Conservation (phyloP, 768 basidiomycete genomes). For the Tephrocybe sp. region DNA sequence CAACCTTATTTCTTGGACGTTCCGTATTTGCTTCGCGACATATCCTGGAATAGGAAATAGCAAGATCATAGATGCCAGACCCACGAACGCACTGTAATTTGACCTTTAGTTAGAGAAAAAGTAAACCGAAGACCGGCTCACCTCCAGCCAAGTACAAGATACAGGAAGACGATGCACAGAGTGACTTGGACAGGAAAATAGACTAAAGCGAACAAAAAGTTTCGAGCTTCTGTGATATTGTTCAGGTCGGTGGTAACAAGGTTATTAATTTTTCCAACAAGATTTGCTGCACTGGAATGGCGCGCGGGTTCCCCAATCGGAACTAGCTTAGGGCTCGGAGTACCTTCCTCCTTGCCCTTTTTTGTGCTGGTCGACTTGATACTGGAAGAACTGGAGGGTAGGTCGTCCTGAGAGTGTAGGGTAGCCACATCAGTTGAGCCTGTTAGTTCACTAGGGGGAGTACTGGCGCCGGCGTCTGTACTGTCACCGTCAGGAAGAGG, state of each 20-base stretch:
- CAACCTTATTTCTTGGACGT: constrained; percentile 49
- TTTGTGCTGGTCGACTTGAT: constrained; percentile 11
- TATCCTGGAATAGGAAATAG: constrained; percentile 60
- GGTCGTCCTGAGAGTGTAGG: constrained; percentile 19
- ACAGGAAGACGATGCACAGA: constrained; percentile 43
- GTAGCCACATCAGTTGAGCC: constrained; percentile 16
- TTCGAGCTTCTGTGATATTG: constrained; percentile 34
- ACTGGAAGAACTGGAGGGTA: constrained; percentile 18
- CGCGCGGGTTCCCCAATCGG: constrained; percentile 8
- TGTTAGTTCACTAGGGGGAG: constrained; percentile 4
- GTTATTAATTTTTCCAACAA: constrained; percentile 79
- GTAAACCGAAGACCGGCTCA: constrained; percentile 15
- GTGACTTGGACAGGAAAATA: constrained; percentile 42
- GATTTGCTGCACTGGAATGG: constrained; percentile 37
- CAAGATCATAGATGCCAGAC: constrained; percentile 50
- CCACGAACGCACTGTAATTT: constrained; percentile 50
- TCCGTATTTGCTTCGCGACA: constrained; percentile 47
- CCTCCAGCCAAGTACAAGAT: constrained; percentile 51
- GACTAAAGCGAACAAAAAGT: constrained; percentile 35
- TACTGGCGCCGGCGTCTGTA: not conserved
- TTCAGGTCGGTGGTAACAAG: constrained; percentile 64
- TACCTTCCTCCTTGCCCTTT: constrained; percentile 15
- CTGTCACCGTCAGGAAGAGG: constrained; percentile 1
- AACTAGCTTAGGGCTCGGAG: constrained; percentile 4
- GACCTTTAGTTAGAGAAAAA: constrained; percentile 2